Percentiles rank a stretch among this genome's conserved stretches.
These are phyloP conservation scores for Picochlorum sp. DNA, from an alignment of 139 green algal genomes.

Conservation along the genomic window DNA sequence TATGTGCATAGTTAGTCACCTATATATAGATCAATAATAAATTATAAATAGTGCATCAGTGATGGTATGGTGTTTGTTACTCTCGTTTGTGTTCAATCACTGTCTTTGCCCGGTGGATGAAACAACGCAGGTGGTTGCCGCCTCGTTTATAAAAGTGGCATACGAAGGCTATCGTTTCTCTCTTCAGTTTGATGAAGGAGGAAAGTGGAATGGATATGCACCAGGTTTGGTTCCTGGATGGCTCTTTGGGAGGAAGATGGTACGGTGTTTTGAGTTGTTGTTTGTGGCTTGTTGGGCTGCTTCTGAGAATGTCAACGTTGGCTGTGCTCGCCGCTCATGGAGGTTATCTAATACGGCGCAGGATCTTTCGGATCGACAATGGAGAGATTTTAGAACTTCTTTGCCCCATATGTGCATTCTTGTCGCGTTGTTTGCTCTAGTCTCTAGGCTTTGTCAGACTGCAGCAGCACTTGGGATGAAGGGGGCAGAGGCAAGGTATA, in stretches of 20 bases:
- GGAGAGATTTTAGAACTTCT: constrained; percentile 48
- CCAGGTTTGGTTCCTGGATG: constrained; percentile 13
- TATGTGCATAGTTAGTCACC: no score
- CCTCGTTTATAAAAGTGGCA: background rate
- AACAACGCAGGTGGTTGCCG: constrained; percentile 12
- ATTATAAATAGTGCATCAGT: no score
- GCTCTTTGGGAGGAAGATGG: constrained; percentile 3
- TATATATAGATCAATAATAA: no score
- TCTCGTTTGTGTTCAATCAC: no score
- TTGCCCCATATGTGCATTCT: constrained; percentile 33
- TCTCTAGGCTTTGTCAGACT: no score
- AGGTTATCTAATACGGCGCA: background rate
- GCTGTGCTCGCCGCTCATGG: constrained; percentile 1
- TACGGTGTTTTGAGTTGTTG: no score
- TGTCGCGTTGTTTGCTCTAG: constrained; percentile 10
- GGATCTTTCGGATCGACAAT: constrained; percentile 74
- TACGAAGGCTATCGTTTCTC: constrained; percentile 5
- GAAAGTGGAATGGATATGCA: constrained; percentile 12
- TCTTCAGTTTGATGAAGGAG: constrained; percentile 7
- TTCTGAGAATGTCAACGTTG: background rate
- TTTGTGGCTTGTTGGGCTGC: no score
- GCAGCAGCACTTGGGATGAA: no score
- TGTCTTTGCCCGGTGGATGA: no score
- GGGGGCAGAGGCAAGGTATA: no score
- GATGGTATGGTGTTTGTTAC: no score